Base-by-base conservation (phyloP, 2,329 filamentous ascomycete genomes). In the Tolypocladium ovalisporum region DNA sequence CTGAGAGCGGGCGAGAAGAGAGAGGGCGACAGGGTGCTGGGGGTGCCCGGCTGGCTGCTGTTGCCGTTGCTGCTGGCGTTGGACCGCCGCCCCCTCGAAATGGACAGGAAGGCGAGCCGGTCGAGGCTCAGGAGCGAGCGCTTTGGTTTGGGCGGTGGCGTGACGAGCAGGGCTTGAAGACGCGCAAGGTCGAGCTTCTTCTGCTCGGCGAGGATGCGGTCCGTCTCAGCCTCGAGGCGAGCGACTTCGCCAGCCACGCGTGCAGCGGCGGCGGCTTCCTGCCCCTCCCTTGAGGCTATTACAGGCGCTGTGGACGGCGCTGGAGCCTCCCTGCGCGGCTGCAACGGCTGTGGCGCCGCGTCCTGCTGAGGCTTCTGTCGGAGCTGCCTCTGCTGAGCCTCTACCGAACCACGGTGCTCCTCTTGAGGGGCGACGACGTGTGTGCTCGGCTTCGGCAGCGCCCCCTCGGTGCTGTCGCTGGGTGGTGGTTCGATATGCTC, bases 191-290 rank as follows among this genome's bases (percentile, higher is more conserved):
- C 76, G 56, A 75, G 74, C 63, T 73, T 76, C 67, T 76, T 78
- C 65, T 79, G 76, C 61, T 80, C 76, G 29, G 75, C 74, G 51
- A 78, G 67, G 51, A 77, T 74, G 59, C 76, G 75, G 62, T 79
- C 73, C 37, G 73, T 76, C 62, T 81, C 78, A 40, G 71, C 73
- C 59, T 79, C 74, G 56, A 75, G 70, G 57, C 72, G 76, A 57
- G 75, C 74, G 52, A 73, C 69, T 60, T 75, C 73, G 61, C 72
- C 67, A 19, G 69, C 71, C 65, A 69, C 69, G 53, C 63, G 67
- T 42, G 69, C 66, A 44, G 63, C 64, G 59, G 66, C 62, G 32
- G 54, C 44, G 32, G n/a, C n/a, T n/a, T 52, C 52, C 10, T 40
- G 36, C 47, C 32, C 34, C n/a, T 56, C 22, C 29, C 19, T 34